Conservation (phyloP, 177 flowering plant species). For the Vitis hybrid region DNA sequence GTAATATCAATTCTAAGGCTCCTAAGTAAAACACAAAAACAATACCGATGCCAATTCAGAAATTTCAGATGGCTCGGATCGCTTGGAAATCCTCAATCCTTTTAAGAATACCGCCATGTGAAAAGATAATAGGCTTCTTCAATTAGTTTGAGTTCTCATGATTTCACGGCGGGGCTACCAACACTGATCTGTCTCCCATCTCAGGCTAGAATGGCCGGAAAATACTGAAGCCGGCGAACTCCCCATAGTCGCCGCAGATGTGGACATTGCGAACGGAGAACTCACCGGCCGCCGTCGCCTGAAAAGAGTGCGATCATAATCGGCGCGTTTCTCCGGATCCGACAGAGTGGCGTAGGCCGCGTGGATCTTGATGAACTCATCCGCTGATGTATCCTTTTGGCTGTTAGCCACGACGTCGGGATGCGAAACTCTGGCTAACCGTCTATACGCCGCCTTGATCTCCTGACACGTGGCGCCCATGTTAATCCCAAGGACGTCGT, state of each 20-base stretch:
- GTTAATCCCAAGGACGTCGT: constrained; percentile 61
- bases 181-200: constrained; percentile 52
- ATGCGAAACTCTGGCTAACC: constrained; percentile 51
- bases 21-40: background rate
- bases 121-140: background rate
- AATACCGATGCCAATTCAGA: background rate
- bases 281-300: background rate
- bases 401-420: constrained; percentile 50
- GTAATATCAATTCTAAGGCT: background rate
- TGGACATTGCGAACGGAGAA: constrained; percentile 1
- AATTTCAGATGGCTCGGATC: background rate
- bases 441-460: constrained; percentile 65
- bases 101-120: background rate
- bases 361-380: constrained; percentile 32
- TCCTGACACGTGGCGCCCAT: constrained; percentile 52
- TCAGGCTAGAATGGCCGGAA: constrained; percentile 16
- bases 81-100: background rate
- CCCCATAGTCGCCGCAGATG: constrained; percentile 4
- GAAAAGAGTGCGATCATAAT: constrained; percentile 36
- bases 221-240: background rate
- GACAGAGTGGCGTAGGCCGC: constrained; percentile 42
- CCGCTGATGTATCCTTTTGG: constrained; percentile 1
- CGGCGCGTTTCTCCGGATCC: constrained; percentile 45
- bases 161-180: constrained; percentile 25
- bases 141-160: too few relatives aligned